A percentile compares a stretch with the other conserved stretches of the same genome.
These are phyloP conservation scores for Epichloe coenophiala DNA, from an alignment of 2,329 filamentous ascomycete species.

Conservation along the genomic window DNA sequence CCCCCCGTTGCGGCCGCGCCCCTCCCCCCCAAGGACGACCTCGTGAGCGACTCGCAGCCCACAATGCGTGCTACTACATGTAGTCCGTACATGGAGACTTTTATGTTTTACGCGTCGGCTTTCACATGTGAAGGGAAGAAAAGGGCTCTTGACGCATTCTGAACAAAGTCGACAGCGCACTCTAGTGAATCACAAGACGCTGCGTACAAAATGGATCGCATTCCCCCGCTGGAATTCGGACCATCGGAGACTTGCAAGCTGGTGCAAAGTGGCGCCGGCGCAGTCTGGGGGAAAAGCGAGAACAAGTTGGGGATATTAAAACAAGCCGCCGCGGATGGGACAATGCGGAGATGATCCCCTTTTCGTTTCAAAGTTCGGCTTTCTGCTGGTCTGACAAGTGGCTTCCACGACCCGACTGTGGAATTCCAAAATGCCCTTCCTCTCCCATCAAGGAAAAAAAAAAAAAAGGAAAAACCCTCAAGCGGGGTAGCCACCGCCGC, in stretches of 20 bases:
- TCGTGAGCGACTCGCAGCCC: neutral
- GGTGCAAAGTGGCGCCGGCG: neutral
- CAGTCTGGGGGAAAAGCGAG: neutral
- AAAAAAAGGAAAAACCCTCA: neutral
- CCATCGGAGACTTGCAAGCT: no score
- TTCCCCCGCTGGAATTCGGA: neutral
- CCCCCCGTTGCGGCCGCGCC: neutral
- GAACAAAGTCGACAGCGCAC: no score
- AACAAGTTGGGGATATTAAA: no score
- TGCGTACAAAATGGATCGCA: neutral
- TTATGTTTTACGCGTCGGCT: neutral
- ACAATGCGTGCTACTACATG: neutral
- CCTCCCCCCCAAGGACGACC: neutral
- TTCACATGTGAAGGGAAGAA: constrained; percentile 2
- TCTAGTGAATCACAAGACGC: neutral
- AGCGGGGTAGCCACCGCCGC: neutral
- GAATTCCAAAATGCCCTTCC: no score
- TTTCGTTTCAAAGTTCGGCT: no score
- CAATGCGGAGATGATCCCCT: neutral
- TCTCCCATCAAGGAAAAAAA: neutral
- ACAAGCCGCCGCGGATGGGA: no score
- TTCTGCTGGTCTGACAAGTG: neutral
- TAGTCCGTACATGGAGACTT: neutral
- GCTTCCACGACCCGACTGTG: neutral
- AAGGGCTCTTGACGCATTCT: no score